phyloP scores from a whole-genome alignment of 2,329 filamentous ascomycete species.

The Talaromyces sp. region DNA sequence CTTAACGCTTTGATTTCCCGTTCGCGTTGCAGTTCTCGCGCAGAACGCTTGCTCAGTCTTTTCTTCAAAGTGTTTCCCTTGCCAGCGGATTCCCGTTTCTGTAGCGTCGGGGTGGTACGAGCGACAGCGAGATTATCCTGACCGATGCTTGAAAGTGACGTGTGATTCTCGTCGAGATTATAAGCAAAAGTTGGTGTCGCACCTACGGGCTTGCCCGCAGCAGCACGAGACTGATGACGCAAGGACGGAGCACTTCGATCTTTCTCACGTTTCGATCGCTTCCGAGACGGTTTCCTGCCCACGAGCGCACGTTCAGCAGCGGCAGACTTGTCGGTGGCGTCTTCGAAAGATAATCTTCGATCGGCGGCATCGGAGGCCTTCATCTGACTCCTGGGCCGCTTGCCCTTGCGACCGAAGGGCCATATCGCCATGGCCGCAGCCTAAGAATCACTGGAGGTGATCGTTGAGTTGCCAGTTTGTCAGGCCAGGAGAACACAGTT shows the following conservation, averaged over 20 bases:
- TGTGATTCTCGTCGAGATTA: conserved; percentile 25
- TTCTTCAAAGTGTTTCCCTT: conserved; percentile 58
- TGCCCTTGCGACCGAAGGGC: conserved; percentile 74
- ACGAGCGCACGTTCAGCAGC: conserved; percentile 22
- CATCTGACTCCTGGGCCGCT: conserved; percentile 59
- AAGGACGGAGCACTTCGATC: conserved; percentile 19
- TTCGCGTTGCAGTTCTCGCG: conserved; percentile 72
- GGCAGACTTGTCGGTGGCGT: background rate
- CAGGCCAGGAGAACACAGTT: background rate
- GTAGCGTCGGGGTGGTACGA: conserved; percentile 48
- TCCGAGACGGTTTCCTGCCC: conserved; percentile 33
- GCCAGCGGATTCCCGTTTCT: conserved; percentile 52
- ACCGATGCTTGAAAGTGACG: conserved; percentile 36
- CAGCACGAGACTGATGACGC: conserved; percentile 5
- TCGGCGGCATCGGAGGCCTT: conserved; percentile 45
- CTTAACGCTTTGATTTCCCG: conserved; percentile 86
- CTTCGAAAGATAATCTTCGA: conserved; percentile 4
- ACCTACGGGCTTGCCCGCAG: conserved; percentile 4
- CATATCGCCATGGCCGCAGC: conserved; percentile 65
- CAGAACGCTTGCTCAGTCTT: conserved; percentile 72
- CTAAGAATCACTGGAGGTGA: background rate
- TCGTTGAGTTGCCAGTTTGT: background rate
- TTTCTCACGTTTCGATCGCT: conserved; percentile 34
- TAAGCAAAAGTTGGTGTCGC: conserved; percentile 18
- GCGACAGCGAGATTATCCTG: conserved; percentile 41